Conservation (phyloP, 2,329 filamentous ascomycete species). For the Sphaerulina populicola region DNA sequence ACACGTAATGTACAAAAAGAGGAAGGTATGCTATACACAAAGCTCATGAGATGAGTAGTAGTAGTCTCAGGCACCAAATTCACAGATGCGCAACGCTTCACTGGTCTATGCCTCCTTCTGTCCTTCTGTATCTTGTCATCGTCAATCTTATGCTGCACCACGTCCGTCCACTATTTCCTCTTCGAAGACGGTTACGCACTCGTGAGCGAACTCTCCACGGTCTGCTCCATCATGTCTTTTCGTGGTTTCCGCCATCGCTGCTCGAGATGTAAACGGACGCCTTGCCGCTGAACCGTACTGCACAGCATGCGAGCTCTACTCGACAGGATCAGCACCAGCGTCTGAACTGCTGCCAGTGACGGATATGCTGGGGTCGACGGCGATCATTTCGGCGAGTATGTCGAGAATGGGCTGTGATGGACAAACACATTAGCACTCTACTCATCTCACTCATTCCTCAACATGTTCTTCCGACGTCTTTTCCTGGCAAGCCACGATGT, state of each 20-base stretch:
- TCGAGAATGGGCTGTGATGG: conserved; percentile 70
- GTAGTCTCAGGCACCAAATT: background rate
- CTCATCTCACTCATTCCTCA: background rate
- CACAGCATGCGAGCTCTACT: conserved; percentile 17
- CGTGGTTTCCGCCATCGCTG: no score
- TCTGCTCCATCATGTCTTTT: no score
- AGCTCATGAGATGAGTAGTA: background rate
- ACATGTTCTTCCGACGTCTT: background rate
- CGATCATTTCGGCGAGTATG: conserved; percentile 96
- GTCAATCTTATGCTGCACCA: background rate
- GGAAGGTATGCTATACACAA: background rate
- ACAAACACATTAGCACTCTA: conserved; percentile 13
- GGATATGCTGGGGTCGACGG: conserved; percentile 62
- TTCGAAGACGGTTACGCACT: background rate
- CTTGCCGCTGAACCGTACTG: background rate
- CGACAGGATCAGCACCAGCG: conserved; percentile 27
- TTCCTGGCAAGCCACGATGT: no score
- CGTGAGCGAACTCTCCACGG: background rate
- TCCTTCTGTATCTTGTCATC: background rate
- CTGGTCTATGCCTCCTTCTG: background rate
- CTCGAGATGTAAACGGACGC: background rate
- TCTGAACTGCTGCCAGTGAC: conserved; percentile 26
- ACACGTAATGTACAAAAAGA: background rate
- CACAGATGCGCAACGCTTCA: background rate
- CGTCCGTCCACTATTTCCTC: background rate